Percentiles rank a stretch among this genome's conserved stretches.
These are phyloP conservation scores for Yarrowia galli DNA, from an alignment of 1,139 yeast species.

Conservation along the genomic window DNA sequence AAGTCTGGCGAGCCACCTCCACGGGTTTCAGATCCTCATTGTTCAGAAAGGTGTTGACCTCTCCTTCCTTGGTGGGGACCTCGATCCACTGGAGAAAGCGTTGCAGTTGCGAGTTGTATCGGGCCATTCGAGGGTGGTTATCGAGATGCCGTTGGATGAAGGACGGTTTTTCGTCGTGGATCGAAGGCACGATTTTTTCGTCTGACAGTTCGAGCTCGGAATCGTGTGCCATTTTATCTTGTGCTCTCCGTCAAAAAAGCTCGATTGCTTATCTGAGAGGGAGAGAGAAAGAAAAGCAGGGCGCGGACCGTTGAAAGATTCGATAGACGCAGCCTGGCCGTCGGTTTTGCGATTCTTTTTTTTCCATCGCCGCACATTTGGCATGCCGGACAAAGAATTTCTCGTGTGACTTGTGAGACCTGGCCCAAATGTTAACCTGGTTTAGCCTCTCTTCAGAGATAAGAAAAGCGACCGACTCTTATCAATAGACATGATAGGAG, in stretches of 20 bases:
- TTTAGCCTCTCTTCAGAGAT: not conserved
- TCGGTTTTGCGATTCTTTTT: not conserved
- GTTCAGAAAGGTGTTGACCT: constrained; percentile 53
- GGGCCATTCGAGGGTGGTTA: constrained; percentile 5
- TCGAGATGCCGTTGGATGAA: not conserved
- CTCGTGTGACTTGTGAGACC: not conserved
- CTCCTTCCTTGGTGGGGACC: constrained; percentile 33
- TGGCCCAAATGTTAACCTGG: not conserved
- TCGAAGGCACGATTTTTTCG: not conserved
- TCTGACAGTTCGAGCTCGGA: constrained; percentile 9
- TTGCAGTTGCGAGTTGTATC: constrained; percentile 2
- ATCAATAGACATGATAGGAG: not conserved
- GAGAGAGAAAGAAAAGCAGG: not conserved
- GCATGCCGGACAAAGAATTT: not conserved
- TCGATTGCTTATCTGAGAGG: constrained; percentile 4
- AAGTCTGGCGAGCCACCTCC: constrained; percentile 65
- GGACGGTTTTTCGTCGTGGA: not conserved
- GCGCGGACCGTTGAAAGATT: not conserved
- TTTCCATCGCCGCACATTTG: not conserved
- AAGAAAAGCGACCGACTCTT: not conserved
- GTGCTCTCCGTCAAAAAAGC: not conserved
- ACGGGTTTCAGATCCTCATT: constrained; percentile 82
- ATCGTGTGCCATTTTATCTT: not conserved
- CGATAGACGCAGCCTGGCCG: not conserved
- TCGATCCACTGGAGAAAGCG: constrained; percentile 21